These are phyloP conservation scores for Novymonas esmeraldas DNA, from an alignment of 208 protist species.

Conservation along the genomic window DNA sequence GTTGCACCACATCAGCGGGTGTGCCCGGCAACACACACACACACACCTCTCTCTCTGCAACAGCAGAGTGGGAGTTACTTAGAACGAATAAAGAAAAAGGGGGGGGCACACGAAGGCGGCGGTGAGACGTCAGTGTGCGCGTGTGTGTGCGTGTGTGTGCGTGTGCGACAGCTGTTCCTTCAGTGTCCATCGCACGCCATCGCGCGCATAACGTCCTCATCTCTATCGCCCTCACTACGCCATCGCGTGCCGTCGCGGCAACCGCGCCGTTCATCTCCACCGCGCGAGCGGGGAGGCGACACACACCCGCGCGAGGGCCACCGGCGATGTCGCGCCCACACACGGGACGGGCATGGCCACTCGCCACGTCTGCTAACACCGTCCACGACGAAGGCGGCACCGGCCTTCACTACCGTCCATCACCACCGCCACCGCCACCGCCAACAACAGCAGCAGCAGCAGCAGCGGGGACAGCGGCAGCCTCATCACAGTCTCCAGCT, in stretches of 20 bases:
- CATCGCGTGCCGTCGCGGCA: neutral
- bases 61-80: no score
- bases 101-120: no score
- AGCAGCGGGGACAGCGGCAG: neutral
- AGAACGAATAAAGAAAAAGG: no score
- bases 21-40: no score
- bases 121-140: neutral
- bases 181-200: no score
- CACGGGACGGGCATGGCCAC: constrained; percentile 3
- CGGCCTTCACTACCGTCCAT: neutral
- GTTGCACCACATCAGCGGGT: no score
- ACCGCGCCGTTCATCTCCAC: neutral
- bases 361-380: constrained; percentile 10
- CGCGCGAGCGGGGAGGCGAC: constrained; percentile 7
- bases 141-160: neutral
- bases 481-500: neutral
- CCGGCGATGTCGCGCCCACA: neutral
- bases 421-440: neutral
- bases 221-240: neutral
- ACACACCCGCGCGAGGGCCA: constrained; percentile 3
- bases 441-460: neutral
- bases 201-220: no score
- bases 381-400: neutral
- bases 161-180: no score
- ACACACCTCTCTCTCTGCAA: no score